Base-by-base conservation (phyloP, 2,329 filamentous ascomycete genomes). In the Stemphylium lycopersici region DNA sequence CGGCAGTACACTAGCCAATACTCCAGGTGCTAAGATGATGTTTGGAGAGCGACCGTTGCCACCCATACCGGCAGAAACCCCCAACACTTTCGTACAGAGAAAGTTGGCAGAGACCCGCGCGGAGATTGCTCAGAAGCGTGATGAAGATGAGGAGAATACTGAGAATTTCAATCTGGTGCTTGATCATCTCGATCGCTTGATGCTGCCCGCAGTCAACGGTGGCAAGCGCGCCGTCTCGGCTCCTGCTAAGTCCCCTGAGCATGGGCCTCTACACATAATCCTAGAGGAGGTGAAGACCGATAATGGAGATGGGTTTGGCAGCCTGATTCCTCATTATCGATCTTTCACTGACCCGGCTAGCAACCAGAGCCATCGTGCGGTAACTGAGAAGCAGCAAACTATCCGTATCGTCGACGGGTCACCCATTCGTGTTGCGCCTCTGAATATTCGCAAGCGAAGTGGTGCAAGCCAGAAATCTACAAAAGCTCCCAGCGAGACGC, bases 101-200 rank as follows among this genome's bases (percentile, higher is more conserved):
- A 84, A 85, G 51, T 71, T 88, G 31, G 79, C 80, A 6, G 84
- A 87, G 65, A 85, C 83, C 8, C 81, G 85, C 16, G 80, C 81
- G 32, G 82, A 83, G 58, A 78, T 88, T 26, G 80, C 84, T 31
- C 79, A 81, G 48, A 79, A 81, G 46, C 78, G 79, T 18, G 78
- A 75, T 20, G 80, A 79, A 66, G 65, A 79, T 65, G 63, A 77
- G 65, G 62, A 79, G 64, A 69, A 76, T 73, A 72, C 81, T 57
- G 76, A 77, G 4, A 82, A 85, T 55, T 78, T 87, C 37, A 80
- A 84, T 29, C 82, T 85, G 41, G 81, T 89, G 20, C 82, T 89
- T 40, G 80, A 80, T 7, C 81, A 87, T 57, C 77, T 87, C 11
- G 84, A 87, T 69, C 79, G 80, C 15, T 73, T 86, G 22, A 84